Evolutionary conservation across 805 yeast genomes (phyloP).

Genomic region (Yarrowia bubula): DNA sequence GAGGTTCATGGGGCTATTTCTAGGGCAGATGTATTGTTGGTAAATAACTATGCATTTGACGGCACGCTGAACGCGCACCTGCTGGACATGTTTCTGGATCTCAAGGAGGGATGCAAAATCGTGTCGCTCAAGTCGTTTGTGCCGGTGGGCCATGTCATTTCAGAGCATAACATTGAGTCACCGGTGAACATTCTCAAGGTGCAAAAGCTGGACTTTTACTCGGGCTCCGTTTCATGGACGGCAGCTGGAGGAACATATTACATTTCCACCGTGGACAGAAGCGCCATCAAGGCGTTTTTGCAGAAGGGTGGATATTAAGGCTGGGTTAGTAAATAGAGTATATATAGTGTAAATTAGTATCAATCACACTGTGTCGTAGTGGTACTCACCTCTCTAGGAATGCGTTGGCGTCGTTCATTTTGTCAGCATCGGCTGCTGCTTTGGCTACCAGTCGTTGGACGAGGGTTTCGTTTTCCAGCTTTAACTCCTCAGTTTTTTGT

Average conservation of each 20-base stretch:
- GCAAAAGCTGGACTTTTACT: constrained; percentile 59
- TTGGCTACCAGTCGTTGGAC: constrained; percentile 60
- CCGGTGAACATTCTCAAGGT: constrained; percentile 66
- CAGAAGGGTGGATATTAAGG: background rate
- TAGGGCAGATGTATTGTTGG: constrained; percentile 67
- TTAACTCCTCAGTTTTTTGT: constrained; percentile 41
- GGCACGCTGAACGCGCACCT: constrained; percentile 68
- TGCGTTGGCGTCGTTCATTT: constrained; percentile 50
- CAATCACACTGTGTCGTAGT: background rate
- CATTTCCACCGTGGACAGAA: constrained; percentile 61
- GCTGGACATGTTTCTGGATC: constrained; percentile 58
- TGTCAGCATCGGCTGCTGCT: constrained; percentile 59
- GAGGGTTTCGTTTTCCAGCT: constrained; percentile 50
- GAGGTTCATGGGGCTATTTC: constrained; percentile 54
- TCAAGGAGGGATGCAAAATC: constrained; percentile 72
- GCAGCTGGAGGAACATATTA: constrained; percentile 72
- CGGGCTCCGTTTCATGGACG: constrained; percentile 86
- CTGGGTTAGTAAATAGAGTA: constrained; percentile 8
- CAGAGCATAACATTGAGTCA: constrained; percentile 51
- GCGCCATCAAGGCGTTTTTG: constrained; percentile 23
- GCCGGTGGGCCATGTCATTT: constrained; percentile 67
- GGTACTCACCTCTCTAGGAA: constrained; percentile 33
- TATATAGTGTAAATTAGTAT: background rate
- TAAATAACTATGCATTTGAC: constrained; percentile 83
- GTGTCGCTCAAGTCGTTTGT: constrained; percentile 77